These are phyloP conservation scores for Quercus lobata DNA, from an alignment of 331 rosid genomes.

Conservation along the genomic window DNA sequence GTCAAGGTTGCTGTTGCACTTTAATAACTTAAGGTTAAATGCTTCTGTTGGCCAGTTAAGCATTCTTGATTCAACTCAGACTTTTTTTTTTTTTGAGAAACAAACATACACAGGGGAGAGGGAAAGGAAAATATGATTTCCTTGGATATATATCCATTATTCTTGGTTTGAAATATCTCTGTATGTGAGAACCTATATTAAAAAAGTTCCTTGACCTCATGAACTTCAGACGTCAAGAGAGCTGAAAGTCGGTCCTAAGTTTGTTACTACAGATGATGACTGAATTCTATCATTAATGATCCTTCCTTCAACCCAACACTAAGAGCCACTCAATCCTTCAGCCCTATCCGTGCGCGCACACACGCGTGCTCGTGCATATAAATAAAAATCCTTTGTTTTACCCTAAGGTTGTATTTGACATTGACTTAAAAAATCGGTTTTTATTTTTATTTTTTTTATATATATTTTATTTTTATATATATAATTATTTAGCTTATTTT, in stretches of 20 bases:
- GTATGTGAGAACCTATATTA: neutral
- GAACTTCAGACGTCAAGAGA: neutral
- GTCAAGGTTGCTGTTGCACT: neutral
- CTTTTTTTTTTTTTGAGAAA: too few relatives aligned
- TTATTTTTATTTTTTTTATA: too few relatives aligned
- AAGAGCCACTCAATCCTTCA: neutral
- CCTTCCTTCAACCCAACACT: slow-evolving; percentile 19
- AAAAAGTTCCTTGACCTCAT: neutral
- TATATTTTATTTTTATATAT: too few relatives aligned
- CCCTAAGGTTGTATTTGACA: fast-evolving
- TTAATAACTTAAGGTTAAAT: neutral
- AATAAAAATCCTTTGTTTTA: too few relatives aligned
- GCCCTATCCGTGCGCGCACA: too few relatives aligned
- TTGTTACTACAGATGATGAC: neutral
- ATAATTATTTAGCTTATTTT: too few relatives aligned
- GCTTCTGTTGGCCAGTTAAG: neutral
- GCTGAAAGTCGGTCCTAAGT: neutral
- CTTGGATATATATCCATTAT: too few relatives aligned
- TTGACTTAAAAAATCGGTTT: too few relatives aligned
- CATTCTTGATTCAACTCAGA: neutral
- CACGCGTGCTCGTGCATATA: too few relatives aligned
- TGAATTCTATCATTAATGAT: slow-evolving; percentile 30
- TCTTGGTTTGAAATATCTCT: too few relatives aligned
- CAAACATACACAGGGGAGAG: too few relatives aligned
- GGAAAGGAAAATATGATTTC: too few relatives aligned